phyloP scores from a whole-genome alignment of 2,329 filamentous ascomycete species.

The Trichoderma koningii region DNA sequence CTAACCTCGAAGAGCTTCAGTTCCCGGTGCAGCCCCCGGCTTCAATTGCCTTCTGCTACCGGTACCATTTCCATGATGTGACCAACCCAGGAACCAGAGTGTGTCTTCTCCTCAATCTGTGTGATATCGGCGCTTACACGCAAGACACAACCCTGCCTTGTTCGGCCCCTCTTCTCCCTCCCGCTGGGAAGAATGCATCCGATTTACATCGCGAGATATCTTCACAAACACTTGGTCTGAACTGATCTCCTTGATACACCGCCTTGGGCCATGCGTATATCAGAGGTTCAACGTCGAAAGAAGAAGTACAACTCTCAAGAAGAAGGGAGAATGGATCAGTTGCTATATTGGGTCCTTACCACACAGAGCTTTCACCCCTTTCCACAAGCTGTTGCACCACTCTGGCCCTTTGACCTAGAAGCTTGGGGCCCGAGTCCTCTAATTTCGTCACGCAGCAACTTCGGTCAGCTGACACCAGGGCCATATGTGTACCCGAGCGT shows the following conservation, averaged over 20 bases:
- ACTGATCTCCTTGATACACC: too few relatives aligned
- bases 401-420: background rate
- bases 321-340: too few relatives aligned
- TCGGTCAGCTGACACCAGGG: constrained; percentile 6
- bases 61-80: background rate
- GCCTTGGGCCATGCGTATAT: too few relatives aligned
- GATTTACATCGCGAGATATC: background rate
- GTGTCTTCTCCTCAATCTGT: background rate
- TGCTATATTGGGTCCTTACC: background rate
- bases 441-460: background rate
- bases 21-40: background rate
- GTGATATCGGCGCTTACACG: background rate
- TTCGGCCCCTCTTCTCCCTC: background rate
- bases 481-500: constrained; percentile 15
- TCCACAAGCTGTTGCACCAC: background rate
- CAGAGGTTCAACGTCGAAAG: too few relatives aligned
- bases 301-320: too few relatives aligned
- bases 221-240: too few relatives aligned
- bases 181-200: background rate
- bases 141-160: too few relatives aligned
- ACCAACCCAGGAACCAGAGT: background rate
- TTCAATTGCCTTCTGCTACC: background rate
- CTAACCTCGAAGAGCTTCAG: background rate
- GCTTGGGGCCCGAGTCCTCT: background rate
- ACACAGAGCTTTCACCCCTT: background rate